These are phyloP conservation scores for Zea mays DNA, from an alignment of 176 grass and related monocot genomes.

Conservation along the genomic window Zm-B73-REFERENCE-NAM-5.0 NC_050104.1:124357001-124357500, in stretches of 20 bases:
- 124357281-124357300: too few species aligned
- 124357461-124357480: slow-evolving; percentile 74
- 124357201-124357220: background rate
- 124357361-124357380: slow-evolving; percentile 30
- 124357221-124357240: background rate
- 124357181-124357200: slow-evolving; percentile 13
- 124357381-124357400: slow-evolving; percentile 49
- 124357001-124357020: background rate
- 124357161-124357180: slow-evolving; percentile 21
- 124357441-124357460: slow-evolving; percentile 56
- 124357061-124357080: background rate
- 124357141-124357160: background rate
- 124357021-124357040: background rate
- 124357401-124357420: slow-evolving; percentile 81
- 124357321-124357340: background rate
- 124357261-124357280: background rate
- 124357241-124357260: background rate
- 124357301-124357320: background rate
- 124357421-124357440: slow-evolving; percentile 76
- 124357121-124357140: background rate
- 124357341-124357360: background rate
- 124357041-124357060: background rate
- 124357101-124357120: background rate
- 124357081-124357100: background rate
- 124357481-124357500: slow-evolving; percentile 7